Base-by-base conservation (phyloP, 2,329 filamentous ascomycete species). In the Orbilia ellipsospora region DNA sequence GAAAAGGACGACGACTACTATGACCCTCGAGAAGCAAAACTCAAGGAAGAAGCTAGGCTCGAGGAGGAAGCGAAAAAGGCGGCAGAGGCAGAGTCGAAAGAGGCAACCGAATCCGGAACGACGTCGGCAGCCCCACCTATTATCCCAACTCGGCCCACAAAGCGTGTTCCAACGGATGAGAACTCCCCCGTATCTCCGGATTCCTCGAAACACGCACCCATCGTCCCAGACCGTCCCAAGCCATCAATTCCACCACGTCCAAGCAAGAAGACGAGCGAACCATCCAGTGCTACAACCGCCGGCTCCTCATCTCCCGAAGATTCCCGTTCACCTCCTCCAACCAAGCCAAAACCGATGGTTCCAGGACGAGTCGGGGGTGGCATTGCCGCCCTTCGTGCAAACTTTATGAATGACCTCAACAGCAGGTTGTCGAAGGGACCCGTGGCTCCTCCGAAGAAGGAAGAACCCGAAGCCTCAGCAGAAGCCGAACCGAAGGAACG, bases 341-440 rank as follows among this genome's bases (percentile, higher is more conserved):
- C 73, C 12, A 96, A 93, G 81, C 83, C 88, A n/a, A 98, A 97
- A 81, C 94, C 95, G 3, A 87, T 89, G 0, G 87, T 98, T 1
- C 94, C 95, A 10, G 87, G 90, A 13, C 89, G 93, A 54, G 86
- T 87, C 44, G 92, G 92, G 8, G 88, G 89, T 79, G 98, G 98
- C 84, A 96, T 99, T 81, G 93, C 94, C 15, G 91, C 92, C 23
- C 85, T 99, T 36, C 93, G 96, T 83, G 92, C 92, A 44, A 93
- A 92, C 2, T 98, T 99, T 82, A 89, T 99, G 87, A 93, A 90
- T 52, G 94, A 98, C 80, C 85, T 99, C 50, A 97, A 98, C 82
- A 94, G 93, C 79, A 91, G 93, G 57, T 85, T 99, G 28, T 90
- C 93, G 80, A 84, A 96, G 42, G 95, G 95, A 0, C 94, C 94